Percentiles rank a stretch among this genome's conserved stretches.
Conservation (phyloP, 495 filamentous ascomycete species). For the Penicillium atrosanguineum region DNA sequence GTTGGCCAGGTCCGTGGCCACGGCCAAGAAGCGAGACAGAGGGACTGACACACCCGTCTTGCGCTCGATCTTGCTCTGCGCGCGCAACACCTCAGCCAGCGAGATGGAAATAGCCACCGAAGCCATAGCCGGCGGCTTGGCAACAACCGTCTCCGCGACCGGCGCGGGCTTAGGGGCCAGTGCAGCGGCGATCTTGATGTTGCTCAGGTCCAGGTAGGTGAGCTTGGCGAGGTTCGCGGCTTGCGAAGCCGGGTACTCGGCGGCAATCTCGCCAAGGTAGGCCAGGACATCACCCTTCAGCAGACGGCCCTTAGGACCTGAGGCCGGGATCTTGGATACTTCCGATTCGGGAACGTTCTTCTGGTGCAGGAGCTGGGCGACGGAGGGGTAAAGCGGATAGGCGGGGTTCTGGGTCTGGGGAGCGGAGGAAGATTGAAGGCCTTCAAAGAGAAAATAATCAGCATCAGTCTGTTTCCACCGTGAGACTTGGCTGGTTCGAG, state of each 20-base stretch:
- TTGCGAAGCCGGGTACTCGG: slow-evolving; percentile 65
- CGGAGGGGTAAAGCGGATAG: slow-evolving; percentile 84
- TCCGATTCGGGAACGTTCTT: slow-evolving; percentile 70
- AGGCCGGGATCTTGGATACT: slow-evolving; percentile 75
- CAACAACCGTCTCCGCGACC: slow-evolving; percentile 37
- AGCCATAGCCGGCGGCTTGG: slow-evolving; percentile 32
- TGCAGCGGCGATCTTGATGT: slow-evolving; percentile 82
- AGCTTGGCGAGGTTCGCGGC: slow-evolving; percentile 69
- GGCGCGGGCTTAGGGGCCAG: slow-evolving; percentile 50
- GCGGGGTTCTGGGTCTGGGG: slow-evolving; percentile 61
- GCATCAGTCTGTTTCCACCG: background rate
- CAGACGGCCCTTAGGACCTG: slow-evolving; percentile 83
- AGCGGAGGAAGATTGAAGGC: slow-evolving; percentile 37
- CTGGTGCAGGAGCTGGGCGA: slow-evolving; percentile 73
- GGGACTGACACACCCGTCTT: slow-evolving; percentile 76
- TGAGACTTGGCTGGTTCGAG: background rate
- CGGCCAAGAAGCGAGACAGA: slow-evolving; percentile 79
- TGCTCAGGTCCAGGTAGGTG: slow-evolving; percentile 84
- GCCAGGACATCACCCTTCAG: slow-evolving; percentile 95
- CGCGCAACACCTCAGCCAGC: slow-evolving; percentile 69
- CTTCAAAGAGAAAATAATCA: slow-evolving; percentile 11
- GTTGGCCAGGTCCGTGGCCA: slow-evolving; percentile 83
- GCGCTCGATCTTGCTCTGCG: slow-evolving; percentile 74
- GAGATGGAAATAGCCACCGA: slow-evolving; percentile 67
- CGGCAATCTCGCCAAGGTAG: slow-evolving; percentile 73